Evolutionary conservation across 805 yeast species (phyloP), one percentile per base, ranked within the genome.

Genomic region (Geotrichum ghanense): DNA sequence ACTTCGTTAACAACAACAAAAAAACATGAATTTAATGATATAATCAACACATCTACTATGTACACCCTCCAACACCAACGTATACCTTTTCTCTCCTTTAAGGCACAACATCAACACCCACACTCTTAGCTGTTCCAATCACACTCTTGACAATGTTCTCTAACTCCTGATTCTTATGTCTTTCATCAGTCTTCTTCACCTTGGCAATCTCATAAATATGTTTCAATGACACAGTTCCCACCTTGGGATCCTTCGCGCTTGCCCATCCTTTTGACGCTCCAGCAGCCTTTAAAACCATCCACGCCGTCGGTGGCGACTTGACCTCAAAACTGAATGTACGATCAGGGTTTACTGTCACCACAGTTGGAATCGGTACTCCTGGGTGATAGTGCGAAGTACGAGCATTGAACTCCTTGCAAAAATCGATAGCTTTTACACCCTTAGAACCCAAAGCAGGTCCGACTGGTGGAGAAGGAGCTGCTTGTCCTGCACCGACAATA

Each of bases 401-500:
- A 22, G 98, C 98, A 63, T 92, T 92, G 72, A 92, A 92, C 63
- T 89, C 97, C 65, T 89, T 89, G 68, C 96, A 88, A 59, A 89
- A 89, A 65, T 89, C 97, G 57, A 89, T 89, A 50, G 97, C 96
- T 61, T 89, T 89, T 35, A 89, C 92, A 71, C 97, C 97, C 63
- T 88, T 88, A 47, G 97, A 89, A 55, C 97, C 97, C 44, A 89
- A 70, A 0, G 97, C 98, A 42, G 98, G 98, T 54, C 98, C 98
- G 23, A 92, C 97, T 4, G 98, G 98, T 23, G 98, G 98, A 2
- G 96, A 82, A 39, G 98, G 97, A 1, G 97, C 92, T 0, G 98
- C 98, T 63, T 88, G 85, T 3, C 97, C 97, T 3, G 98, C 97
- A 6, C 90, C 95, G 3, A 90, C 97, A 44, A 90, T 80, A 50